phyloP scores from a whole-genome alignment of 306 rosid genomes.

The Geum urbanum region DNA sequence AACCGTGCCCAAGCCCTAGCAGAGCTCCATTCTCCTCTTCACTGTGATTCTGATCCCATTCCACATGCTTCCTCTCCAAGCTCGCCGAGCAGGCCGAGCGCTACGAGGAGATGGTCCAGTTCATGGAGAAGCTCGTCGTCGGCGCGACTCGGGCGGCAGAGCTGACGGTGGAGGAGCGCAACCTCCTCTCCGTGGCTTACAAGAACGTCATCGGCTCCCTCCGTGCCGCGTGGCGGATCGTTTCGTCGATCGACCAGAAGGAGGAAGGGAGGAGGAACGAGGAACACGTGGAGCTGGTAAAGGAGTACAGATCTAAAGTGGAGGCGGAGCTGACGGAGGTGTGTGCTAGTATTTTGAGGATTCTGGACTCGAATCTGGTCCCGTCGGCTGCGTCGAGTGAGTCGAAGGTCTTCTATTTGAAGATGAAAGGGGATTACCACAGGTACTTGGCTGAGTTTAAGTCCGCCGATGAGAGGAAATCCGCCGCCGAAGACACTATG shows the following conservation, averaged over 20 bases:
- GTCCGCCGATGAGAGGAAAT: conserved; percentile 51
- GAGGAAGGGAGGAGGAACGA: conserved; percentile 70
- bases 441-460: conserved; percentile 71
- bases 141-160: conserved; percentile 57
- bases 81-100: conserved; percentile 76
- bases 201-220: conserved; percentile 77
- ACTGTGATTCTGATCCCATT: too few species aligned
- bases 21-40: too few species aligned
- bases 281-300: conserved; percentile 53
- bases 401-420: conserved; percentile 64
- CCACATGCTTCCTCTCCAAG: conserved; percentile 61
- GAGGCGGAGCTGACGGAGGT: conserved; percentile 51
- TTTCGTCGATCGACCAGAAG: conserved; percentile 70
- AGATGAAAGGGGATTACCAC: conserved; percentile 79
- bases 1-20: too few species aligned
- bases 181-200: conserved; percentile 64
- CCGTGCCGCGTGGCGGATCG: conserved; percentile 73
- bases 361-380: conserved; percentile 51
- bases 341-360: conserved; percentile 47
- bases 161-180: conserved; percentile 64
- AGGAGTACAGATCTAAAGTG: conserved; percentile 69
- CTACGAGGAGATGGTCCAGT: conserved; percentile 76
- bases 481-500: conserved; percentile 76
- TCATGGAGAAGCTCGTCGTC: conserved; percentile 72
- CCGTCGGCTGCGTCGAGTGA: conserved; percentile 55